A percentile compares a stretch with the other conserved stretches of the same genome.
Conservation (phyloP, 805 yeast genomes). For the Candida xiaguanensis region DNA sequence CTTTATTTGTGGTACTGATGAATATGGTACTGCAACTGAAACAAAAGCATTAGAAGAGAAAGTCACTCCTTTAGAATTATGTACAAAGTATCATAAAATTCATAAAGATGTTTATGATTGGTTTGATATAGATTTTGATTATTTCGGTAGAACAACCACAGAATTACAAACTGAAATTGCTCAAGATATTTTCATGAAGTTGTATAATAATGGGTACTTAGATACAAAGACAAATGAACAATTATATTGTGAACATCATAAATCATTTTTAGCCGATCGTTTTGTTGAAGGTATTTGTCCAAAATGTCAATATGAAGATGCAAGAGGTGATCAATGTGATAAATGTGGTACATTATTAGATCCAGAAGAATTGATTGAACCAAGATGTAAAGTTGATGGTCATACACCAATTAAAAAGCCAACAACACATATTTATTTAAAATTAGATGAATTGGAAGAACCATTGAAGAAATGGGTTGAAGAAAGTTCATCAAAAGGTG, state of each 20-base stretch:
- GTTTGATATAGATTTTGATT: constrained; percentile 93
- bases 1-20: constrained; percentile 95
- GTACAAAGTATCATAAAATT: constrained; percentile 84
- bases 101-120: constrained; percentile 92
- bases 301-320: constrained; percentile 90
- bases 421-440: constrained; percentile 82
- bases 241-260: constrained; percentile 85
- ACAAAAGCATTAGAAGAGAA: constrained; percentile 96
- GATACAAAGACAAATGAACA: constrained; percentile 89
- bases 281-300: constrained; percentile 98
- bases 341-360: constrained; percentile 86
- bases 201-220: constrained; percentile 71
- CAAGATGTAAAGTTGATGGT: constrained; percentile 91
- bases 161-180: constrained; percentile 89
- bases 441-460: constrained; percentile 80
- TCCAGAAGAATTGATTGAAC: constrained; percentile 90
- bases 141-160: constrained; percentile 96
- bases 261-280: constrained; percentile 92
- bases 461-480: constrained; percentile 69
- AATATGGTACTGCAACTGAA: constrained; percentile 99
- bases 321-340: constrained; percentile 99
- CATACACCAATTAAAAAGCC: constrained; percentile 75
- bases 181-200: constrained; percentile 81
- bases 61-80: constrained; percentile 80
- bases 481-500: constrained; percentile 64